Evolutionary conservation across 495 filamentous ascomycete species (phyloP).

Genomic region (Penicillium arizonense): DNA sequence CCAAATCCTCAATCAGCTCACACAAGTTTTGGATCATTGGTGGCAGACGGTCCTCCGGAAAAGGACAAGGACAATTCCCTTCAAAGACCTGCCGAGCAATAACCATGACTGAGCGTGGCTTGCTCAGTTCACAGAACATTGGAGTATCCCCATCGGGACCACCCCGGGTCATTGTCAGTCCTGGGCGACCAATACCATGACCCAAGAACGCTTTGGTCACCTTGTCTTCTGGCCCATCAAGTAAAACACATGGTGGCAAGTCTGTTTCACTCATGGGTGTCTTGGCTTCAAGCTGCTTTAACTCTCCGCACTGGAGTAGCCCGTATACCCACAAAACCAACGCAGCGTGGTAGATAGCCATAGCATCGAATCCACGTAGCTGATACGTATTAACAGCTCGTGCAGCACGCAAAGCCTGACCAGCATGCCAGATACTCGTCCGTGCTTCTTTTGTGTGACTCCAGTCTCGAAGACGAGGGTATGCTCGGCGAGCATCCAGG

Average conservation of each 20-base stretch:
- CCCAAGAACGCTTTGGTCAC: constrained; percentile 35
- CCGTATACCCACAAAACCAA: constrained; percentile 58
- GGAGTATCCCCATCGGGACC: background rate
- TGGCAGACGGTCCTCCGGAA: constrained; percentile 24
- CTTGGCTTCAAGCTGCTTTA: background rate
- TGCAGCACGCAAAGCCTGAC: constrained; percentile 54
- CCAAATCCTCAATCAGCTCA: constrained; percentile 50
- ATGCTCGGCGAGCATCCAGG: constrained; percentile 51
- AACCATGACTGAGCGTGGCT: constrained; percentile 41
- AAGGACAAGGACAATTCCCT: constrained; percentile 37
- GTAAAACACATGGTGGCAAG: background rate
- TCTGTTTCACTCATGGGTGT: constrained; percentile 21
- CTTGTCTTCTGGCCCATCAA: constrained; percentile 37
- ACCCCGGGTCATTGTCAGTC: constrained; percentile 22
- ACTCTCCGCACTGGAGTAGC: constrained; percentile 29
- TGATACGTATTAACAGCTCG: constrained; percentile 39
- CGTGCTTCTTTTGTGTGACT: constrained; percentile 45
- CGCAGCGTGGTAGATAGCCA: constrained; percentile 55
- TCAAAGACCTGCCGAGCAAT: constrained; percentile 45
- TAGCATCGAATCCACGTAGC: constrained; percentile 56
- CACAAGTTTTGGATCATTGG: constrained; percentile 54
- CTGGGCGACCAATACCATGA: constrained; percentile 22
- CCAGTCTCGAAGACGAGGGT: constrained; percentile 51
- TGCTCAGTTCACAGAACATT: constrained; percentile 17
- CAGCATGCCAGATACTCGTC: constrained; percentile 57